Base-by-base conservation (phyloP, 768 basidiomycete genomes). In the Amanita fuliginea region DNA sequence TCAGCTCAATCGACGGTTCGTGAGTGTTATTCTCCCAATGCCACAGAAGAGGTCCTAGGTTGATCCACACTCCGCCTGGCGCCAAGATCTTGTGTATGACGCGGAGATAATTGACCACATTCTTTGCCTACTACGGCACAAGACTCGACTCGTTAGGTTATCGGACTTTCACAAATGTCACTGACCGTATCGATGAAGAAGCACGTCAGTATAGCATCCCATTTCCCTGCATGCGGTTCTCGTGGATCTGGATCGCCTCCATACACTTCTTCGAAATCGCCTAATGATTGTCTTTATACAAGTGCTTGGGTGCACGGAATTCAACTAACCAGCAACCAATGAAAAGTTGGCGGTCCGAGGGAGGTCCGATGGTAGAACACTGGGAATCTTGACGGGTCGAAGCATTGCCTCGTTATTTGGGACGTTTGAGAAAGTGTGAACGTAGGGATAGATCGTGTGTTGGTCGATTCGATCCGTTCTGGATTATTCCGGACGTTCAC, bases 131-230 rank as follows among this genome's bases (percentile, higher is more conserved):
- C n/a, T 24, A 33, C 19, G 14, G 24, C 30, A 22, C 16, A 18
- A 37, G 30, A 30, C 10, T 32, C 4, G 22, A 35, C 13, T 26
- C 9, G 46, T 30, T 16, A 24, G 6, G 16, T 22, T 46, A 42
- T 35, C 33, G 39, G 36, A 47, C n/a, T 21, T 35, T 9, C 21
- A 24, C n/a, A 39, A 18, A 22, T 14, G 34, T 3, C 16, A 58
- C 76, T 53, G 56, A 91, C 92, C 3, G 93, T 96, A 60, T 99
- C 94, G 44, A 98, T 83, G 71, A 97, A 98, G 74, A 97, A 98
- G 61, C 92, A 97, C 1, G 93, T 97, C 55, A 96, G 64, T 6
- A 98, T 75, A 0, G 86, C 87, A 55, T 95, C 81, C 91, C 91
- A 98, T 56, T 78, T 64, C 10, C 85, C 89, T 2, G 76, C 68